A percentile compares a stretch with the other conserved stretches of the same genome.
Conservation (phyloP, 2,329 filamentous ascomycete species). For the Rhytidhysteron rufulum region DNA sequence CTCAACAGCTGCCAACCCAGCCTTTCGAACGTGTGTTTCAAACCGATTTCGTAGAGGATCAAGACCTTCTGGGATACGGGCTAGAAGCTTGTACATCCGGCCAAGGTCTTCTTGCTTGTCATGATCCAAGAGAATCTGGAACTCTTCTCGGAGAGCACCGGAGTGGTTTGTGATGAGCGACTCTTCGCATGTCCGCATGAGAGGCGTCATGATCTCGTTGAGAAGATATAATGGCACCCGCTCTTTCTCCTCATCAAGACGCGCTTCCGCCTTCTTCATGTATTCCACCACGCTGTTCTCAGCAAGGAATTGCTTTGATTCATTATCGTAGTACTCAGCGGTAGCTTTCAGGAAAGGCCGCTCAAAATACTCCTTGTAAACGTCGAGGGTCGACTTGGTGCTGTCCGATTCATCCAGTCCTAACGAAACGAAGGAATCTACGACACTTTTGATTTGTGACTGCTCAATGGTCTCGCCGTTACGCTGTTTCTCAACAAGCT, state of each 20-base stretch:
- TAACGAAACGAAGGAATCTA: slow-evolving; percentile 91
- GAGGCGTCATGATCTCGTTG: slow-evolving; percentile 75
- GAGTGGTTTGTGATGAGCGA: slow-evolving; percentile 89
- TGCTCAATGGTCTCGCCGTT: slow-evolving; percentile 98
- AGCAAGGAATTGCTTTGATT: slow-evolving; percentile 90
- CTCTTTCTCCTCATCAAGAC: slow-evolving; percentile 89
- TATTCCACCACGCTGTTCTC: slow-evolving; percentile 98
- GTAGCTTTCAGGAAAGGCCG: slow-evolving; percentile 86
- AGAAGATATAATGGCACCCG: slow-evolving; percentile 90
- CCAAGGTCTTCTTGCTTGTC: slow-evolving; percentile 94
- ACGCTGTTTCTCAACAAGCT: slow-evolving; percentile 93
- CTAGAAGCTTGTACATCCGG: slow-evolving; percentile 90
- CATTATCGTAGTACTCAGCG: slow-evolving; percentile 78
- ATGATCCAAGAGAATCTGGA: slow-evolving; percentile 88
- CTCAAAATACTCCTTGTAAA: slow-evolving; percentile 91
- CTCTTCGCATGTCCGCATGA: slow-evolving; percentile 85
- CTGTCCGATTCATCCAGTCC: slow-evolving; percentile 91
- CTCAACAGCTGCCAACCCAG: slow-evolving; percentile 80
- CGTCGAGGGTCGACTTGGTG: slow-evolving; percentile 89
- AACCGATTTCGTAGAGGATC: slow-evolving; percentile 85
- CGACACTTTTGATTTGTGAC: slow-evolving; percentile 92
- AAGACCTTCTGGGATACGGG: slow-evolving; percentile 83
- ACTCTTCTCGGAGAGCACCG: slow-evolving; percentile 83
- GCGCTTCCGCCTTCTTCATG: slow-evolving; percentile 97
- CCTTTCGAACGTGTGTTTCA: slow-evolving; percentile 87